Evolutionary conservation across 257 asterid genomes (phyloP).

Genomic region (Primulina huaijiensis): DNA sequence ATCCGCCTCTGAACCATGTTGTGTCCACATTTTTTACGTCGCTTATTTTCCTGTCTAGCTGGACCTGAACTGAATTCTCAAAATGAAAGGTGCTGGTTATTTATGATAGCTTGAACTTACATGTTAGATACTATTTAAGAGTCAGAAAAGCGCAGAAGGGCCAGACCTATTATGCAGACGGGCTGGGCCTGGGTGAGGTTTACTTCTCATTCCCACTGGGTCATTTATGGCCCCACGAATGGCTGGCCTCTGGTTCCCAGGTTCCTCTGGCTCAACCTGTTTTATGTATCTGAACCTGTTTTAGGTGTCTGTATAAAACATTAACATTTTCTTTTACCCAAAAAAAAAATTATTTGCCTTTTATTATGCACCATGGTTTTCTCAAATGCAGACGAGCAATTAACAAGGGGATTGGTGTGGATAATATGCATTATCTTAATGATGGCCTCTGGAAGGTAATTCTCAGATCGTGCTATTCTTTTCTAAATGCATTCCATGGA

Average conservation of each 20-base stretch:
- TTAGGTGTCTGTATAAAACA: neutral
- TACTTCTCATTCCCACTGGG: neutral
- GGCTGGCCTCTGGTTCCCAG: neutral
- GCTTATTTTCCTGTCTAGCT: neutral
- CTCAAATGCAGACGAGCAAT: slow-evolving; percentile 56
- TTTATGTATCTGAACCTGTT: too few relatives aligned
- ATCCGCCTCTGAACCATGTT: neutral
- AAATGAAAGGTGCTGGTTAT: neutral
- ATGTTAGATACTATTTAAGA: neutral
- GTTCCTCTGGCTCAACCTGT: neutral
- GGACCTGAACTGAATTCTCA: neutral
- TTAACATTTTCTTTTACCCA: neutral
- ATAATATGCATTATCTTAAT: slow-evolving; percentile 96
- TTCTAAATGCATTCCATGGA: neutral
- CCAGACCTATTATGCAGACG: neutral
- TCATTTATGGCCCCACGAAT: neutral
- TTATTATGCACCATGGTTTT: slow-evolving; percentile 5
- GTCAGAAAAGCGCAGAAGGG: neutral
- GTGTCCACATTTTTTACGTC: neutral
- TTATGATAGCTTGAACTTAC: neutral
- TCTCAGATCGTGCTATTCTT: neutral
- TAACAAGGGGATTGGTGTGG: slow-evolving; percentile 97
- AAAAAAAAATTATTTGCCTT: too few relatives aligned
- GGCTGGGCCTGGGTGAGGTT: neutral
- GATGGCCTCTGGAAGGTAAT: slow-evolving; percentile 73